Conservation (phyloP, 2,329 filamentous ascomycete genomes). For the Penicillium sp. region DNA sequence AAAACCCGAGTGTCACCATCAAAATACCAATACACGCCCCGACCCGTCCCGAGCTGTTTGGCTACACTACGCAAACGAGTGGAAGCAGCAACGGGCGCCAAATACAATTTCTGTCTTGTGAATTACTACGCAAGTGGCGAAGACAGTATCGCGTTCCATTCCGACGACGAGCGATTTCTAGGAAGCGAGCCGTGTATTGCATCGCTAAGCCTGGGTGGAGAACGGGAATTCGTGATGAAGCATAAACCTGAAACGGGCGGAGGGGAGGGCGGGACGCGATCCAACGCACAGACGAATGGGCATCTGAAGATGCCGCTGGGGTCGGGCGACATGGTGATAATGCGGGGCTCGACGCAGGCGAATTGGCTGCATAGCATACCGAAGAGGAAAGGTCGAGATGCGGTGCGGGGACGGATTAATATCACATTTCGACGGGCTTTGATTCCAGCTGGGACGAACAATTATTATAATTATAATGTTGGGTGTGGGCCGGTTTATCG, state of each 20-base stretch:
- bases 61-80: slow-evolving; percentile 61
- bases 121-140: slow-evolving; percentile 79
- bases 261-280: background rate
- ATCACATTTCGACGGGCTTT: slow-evolving; percentile 75
- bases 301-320: slow-evolving; percentile 56
- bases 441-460: slow-evolving; percentile 70
- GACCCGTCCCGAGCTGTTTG: slow-evolving; percentile 70
- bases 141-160: slow-evolving; percentile 77
- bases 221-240: slow-evolving; percentile 74
- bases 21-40: slow-evolving; percentile 62
- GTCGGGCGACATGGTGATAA: slow-evolving; percentile 75
- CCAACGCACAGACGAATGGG: slow-evolving; percentile 1
- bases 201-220: slow-evolving; percentile 69
- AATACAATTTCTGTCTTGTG: slow-evolving; percentile 75
- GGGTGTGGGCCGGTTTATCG: slow-evolving; percentile 65
- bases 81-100: slow-evolving; percentile 64
- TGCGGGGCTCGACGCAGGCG: slow-evolving; percentile 71
- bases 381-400: slow-evolving; percentile 63
- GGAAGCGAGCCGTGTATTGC: slow-evolving; percentile 69
- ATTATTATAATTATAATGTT: slow-evolving; percentile 83
- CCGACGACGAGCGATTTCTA: slow-evolving; percentile 76
- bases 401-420: slow-evolving; percentile 59
- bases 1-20: slow-evolving; percentile 38
- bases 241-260: slow-evolving; percentile 60
- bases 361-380: slow-evolving; percentile 78